These are phyloP conservation scores for Chytriomyces hyalinus DNA, from an alignment of 192 early-diverging fungal genomes.

Conservation along the genomic window DNA sequence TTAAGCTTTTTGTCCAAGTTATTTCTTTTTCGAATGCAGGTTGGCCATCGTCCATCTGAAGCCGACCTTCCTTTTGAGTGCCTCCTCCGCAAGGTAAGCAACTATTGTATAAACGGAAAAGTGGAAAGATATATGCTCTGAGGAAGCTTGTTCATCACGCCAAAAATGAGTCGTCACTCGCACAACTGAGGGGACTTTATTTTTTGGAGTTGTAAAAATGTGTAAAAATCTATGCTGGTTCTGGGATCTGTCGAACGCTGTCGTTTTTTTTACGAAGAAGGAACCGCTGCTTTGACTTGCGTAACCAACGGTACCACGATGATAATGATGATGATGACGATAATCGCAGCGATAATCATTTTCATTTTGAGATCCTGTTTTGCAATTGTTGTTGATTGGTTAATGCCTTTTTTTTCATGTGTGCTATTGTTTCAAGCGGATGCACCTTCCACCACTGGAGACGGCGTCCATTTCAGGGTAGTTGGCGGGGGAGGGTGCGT, in stretches of 20 bases:
- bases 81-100: no score
- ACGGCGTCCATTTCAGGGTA: background rate
- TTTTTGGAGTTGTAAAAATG: background rate
- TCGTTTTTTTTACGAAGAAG: background rate
- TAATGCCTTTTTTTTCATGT: background rate
- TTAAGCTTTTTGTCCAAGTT: no score
- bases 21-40: no score
- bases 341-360: constrained; percentile 80
- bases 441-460: constrained; percentile 77
- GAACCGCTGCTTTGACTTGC: constrained; percentile 10
- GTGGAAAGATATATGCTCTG: no score
- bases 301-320: constrained; percentile 65
- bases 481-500: background rate
- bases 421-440: background rate
- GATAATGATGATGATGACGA: constrained; percentile 54
- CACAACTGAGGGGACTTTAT: background rate
- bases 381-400: background rate
- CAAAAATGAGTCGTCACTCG: background rate
- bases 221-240: background rate
- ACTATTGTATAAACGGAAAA: no score
- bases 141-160: background rate
- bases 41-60: no score
- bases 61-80: no score
- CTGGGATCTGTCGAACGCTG: background rate
- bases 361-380: constrained; percentile 83